Percentiles rank a stretch among this genome's conserved stretches.
Conservation (phyloP, 2,329 filamentous ascomycete genomes). For the Akanthomyces muscarius region DNA sequence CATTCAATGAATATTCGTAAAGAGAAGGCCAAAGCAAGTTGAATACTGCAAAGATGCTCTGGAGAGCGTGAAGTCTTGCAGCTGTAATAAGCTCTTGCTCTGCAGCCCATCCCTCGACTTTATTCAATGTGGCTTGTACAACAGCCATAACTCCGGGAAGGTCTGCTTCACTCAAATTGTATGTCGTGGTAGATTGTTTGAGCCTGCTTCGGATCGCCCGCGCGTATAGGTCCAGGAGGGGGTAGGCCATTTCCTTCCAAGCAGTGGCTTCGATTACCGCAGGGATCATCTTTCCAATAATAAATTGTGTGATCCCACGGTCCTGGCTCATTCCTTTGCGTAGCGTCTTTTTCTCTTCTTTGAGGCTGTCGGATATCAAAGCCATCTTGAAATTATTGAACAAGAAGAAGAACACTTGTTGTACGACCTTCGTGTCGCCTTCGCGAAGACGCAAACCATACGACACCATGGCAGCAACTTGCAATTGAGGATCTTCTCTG, state of each 20-base stretch:
- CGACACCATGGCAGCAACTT: slow-evolving; percentile 51
- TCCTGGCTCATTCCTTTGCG: slow-evolving; percentile 44
- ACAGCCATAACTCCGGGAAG: slow-evolving; percentile 1
- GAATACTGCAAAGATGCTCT: slow-evolving; percentile 19
- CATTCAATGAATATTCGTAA: slow-evolving; percentile 19
- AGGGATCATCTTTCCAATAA: slow-evolving; percentile 51
- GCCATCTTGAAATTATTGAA: slow-evolving; percentile 55
- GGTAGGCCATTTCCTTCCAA: slow-evolving; percentile 36
- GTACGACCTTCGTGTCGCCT: slow-evolving; percentile 43
- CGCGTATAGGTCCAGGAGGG: slow-evolving; percentile 48
- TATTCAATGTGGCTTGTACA: slow-evolving; percentile 24
- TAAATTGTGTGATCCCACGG: slow-evolving; percentile 41
- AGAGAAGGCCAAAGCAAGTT: slow-evolving; percentile 22
- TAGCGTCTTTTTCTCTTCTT: slow-evolving; percentile 44
- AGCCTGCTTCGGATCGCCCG: slow-evolving; percentile 38
- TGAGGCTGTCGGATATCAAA: slow-evolving; percentile 45
- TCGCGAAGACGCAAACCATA: slow-evolving; percentile 54
- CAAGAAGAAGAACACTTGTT: slow-evolving; percentile 54
- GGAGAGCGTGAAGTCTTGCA: slow-evolving; percentile 26
- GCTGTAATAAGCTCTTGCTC: slow-evolving; percentile 9
- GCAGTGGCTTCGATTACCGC: slow-evolving; percentile 43
- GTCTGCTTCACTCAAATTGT: slow-evolving; percentile 12
- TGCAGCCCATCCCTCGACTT: slow-evolving; percentile 19
- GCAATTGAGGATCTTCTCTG: slow-evolving; percentile 51
- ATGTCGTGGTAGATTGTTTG: slow-evolving; percentile 26